phyloP scores from a whole-genome alignment of 1,284 basidiomycete species.

The Microbotryum scabiosae region DNA sequence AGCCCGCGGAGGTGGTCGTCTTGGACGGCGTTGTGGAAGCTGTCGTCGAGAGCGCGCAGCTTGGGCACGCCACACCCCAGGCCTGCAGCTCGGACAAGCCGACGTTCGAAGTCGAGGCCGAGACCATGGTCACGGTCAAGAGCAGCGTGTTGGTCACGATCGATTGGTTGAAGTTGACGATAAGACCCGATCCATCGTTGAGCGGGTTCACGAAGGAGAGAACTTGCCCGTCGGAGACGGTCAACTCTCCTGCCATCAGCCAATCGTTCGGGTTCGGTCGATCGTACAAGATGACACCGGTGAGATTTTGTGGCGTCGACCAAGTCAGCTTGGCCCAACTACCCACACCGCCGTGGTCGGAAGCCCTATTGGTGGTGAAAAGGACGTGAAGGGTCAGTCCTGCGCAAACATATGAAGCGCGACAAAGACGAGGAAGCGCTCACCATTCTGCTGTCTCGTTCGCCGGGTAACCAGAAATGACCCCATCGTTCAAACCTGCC shows the following conservation, averaged over 20 bases:
- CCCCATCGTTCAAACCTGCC: slow-evolving; percentile 11
- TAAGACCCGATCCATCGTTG: slow-evolving; percentile 22
- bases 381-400: not conserved
- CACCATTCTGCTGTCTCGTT: slow-evolving; percentile 19
- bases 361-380: slow-evolving; percentile 1
- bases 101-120: slow-evolving; percentile 18
- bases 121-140: slow-evolving; percentile 19
- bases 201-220: slow-evolving; percentile 11
- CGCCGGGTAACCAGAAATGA: slow-evolving; percentile 20
- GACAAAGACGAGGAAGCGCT: not conserved
- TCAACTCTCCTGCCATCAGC: slow-evolving; percentile 19
- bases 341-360: slow-evolving; percentile 6
- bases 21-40: not conserved
- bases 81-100: slow-evolving; percentile 22
- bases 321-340: slow-evolving; percentile 13
- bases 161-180: slow-evolving; percentile 8
- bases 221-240: slow-evolving; percentile 19
- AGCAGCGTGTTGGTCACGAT: slow-evolving; percentile 5
- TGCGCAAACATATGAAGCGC: not conserved
- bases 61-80: not conserved
- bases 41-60: too few relatives aligned
- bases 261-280: slow-evolving; percentile 16
- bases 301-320: slow-evolving; percentile 9
- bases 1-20: not conserved
- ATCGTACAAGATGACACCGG: slow-evolving; percentile 11